Conservation (phyloP, 805 yeast species). For the Metschnikowia lochheadii region DNA sequence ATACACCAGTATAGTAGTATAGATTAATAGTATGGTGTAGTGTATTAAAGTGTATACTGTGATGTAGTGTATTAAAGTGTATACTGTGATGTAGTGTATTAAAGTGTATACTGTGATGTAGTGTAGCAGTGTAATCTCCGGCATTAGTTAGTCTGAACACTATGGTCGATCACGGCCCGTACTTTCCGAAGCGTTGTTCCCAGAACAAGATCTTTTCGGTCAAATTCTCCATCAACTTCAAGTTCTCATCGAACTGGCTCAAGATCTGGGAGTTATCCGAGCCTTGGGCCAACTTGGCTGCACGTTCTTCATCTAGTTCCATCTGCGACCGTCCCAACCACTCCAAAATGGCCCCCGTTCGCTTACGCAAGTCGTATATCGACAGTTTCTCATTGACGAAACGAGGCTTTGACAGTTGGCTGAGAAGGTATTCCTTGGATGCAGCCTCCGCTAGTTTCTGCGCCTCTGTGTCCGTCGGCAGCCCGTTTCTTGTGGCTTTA, state of each 20-base stretch:
- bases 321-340: conserved; percentile 84
- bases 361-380: conserved; percentile 76
- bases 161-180: conserved; percentile 29
- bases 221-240: conserved; percentile 64
- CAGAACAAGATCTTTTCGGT: conserved; percentile 69
- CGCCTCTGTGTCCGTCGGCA: conserved; percentile 1
- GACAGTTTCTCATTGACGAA: conserved; percentile 73
- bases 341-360: conserved; percentile 87
- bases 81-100: too few relatives aligned
- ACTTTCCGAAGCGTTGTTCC: conserved; percentile 70
- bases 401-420: conserved; percentile 78
- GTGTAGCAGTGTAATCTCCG: too few relatives aligned
- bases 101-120: too few relatives aligned
- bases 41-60: too few relatives aligned
- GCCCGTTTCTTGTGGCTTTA: not conserved
- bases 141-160: not conserved
- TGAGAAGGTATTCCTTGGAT: conserved; percentile 46
- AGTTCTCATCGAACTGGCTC: conserved; percentile 49
- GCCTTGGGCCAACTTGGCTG: conserved; percentile 10
- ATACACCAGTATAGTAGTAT: too few relatives aligned
- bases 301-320: conserved; percentile 66
- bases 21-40: too few relatives aligned
- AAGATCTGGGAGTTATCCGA: conserved; percentile 5
- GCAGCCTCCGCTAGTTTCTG: not conserved
- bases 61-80: too few relatives aligned